A percentile compares a stretch with the other conserved stretches of the same genome.
These are phyloP conservation scores for Quaeritorhiza haematococci DNA, from an alignment of 371 early-diverging fungal genomes.

Conservation along the genomic window DNA sequence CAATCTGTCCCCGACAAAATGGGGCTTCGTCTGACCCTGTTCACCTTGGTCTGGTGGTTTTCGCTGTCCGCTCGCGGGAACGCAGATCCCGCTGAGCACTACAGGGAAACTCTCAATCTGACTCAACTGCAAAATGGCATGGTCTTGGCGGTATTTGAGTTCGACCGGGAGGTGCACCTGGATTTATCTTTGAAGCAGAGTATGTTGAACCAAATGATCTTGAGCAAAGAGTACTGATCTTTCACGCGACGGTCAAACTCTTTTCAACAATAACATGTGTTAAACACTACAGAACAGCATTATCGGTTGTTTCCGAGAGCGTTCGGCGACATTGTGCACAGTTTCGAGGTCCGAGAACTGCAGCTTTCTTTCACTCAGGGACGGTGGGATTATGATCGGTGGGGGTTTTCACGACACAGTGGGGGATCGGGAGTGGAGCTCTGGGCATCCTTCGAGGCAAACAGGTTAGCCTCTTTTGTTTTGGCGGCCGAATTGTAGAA, in stretches of 20 bases:
- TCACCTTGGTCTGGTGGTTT: too few relatives aligned
- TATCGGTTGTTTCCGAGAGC: constrained; percentile 57
- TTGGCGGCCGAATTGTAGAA: too few relatives aligned
- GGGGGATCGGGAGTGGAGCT: constrained; percentile 74
- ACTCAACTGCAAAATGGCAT: constrained; percentile 57
- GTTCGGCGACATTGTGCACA: constrained; percentile 76
- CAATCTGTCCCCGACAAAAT: too few relatives aligned
- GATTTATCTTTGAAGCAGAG: constrained; percentile 6
- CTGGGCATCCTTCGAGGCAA: constrained; percentile 70
- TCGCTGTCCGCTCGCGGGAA: too few relatives aligned
- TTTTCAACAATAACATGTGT: too few relatives aligned
- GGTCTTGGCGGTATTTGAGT: constrained; percentile 72
- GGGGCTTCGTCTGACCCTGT: too few relatives aligned
- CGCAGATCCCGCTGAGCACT: too few relatives aligned
- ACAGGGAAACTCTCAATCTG: constrained; percentile 20
- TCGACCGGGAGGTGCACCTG: constrained; percentile 37
- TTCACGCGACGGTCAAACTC: not conserved
- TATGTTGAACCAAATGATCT: constrained; percentile 19
- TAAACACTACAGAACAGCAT: not conserved
- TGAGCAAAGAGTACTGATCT: constrained; percentile 22
- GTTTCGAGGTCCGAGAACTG: constrained; percentile 68
- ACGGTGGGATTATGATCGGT: constrained; percentile 72
- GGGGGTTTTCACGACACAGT: constrained; percentile 64
- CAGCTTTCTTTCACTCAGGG: constrained; percentile 89
- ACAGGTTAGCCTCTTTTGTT: too few relatives aligned